Percentiles rank a stretch among this genome's conserved stretches.
Conservation (phyloP, 2,329 filamentous ascomycete species). For the Phyllosticta citribraziliensis region DNA sequence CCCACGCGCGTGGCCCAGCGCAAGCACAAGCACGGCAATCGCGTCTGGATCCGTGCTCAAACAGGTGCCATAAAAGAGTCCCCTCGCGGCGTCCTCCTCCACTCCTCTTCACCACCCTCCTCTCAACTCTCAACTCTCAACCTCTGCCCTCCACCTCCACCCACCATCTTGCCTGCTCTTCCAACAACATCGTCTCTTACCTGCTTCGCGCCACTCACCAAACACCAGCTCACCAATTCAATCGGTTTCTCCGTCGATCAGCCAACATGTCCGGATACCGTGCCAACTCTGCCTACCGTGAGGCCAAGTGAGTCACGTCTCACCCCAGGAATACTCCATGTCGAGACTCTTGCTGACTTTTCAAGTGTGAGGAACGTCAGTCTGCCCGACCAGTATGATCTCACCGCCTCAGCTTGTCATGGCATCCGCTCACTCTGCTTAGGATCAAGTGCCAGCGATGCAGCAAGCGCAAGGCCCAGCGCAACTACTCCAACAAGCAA, state of each 20-base stretch:
- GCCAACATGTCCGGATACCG: neutral
- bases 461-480: conserved; percentile 28
- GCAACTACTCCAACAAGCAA: conserved; percentile 40
- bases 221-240: neutral
- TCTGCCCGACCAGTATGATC: conserved; percentile 7
- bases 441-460: conserved; percentile 41
- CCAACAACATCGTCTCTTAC: neutral
- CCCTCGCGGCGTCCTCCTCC: too few species aligned
- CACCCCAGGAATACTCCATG: too few species aligned
- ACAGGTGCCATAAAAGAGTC: too few species aligned
- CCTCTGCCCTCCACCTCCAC: too few species aligned
- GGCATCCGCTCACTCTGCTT: neutral
- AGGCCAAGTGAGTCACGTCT: neutral
- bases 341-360: neutral
- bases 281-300: neutral
- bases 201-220: neutral
- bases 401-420: neutral
- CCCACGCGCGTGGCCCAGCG: too few species aligned
- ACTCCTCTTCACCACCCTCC: too few species aligned
- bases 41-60: too few species aligned
- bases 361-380: neutral
- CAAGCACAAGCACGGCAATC: too few species aligned
- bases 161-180: too few species aligned
- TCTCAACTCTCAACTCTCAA: too few species aligned
- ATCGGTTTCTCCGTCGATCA: neutral